Percentiles rank a stretch among this genome's conserved stretches.
Evolutionary conservation across 352 stramenopile species (phyloP).

Genomic region (Halophytophthora polymorphica): DNA sequence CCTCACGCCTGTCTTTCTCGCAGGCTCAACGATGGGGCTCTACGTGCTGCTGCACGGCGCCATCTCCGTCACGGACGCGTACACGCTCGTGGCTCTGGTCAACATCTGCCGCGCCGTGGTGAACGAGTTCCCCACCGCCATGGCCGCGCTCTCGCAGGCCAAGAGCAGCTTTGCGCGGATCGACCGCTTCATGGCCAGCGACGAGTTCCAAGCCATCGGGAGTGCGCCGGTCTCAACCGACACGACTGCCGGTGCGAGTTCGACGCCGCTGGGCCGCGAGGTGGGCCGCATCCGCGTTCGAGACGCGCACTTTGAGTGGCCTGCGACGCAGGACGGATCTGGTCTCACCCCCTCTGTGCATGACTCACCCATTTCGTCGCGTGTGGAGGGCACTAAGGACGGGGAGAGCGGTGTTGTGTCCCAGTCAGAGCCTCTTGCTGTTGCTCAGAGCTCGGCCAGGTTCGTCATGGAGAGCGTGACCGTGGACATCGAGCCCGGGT

Average conservation of each 20-base stretch:
- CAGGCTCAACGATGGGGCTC: constrained; percentile 16
- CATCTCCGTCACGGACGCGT: constrained; percentile 25
- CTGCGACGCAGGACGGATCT: neutral
- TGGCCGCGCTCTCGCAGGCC: constrained; percentile 24
- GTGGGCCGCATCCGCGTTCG: neutral
- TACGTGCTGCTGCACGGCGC: constrained; percentile 26
- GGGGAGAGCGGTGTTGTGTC: no score
- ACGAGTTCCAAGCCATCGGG: no score
- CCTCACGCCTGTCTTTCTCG: constrained; percentile 31
- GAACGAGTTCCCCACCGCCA: constrained; percentile 19
- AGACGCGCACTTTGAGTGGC: neutral
- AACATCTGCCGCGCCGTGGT: constrained; percentile 28
- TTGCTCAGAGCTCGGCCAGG: constrained; percentile 2
- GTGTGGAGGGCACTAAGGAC: no score
- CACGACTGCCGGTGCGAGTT: no score
- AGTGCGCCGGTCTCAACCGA: no score
- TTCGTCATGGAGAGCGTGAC: constrained; percentile 20
- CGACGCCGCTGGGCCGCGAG: no score
- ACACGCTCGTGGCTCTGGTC: constrained; percentile 31
- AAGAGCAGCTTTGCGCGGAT: constrained; percentile 27
- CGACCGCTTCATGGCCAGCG: constrained; percentile 24
- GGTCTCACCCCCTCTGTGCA: neutral
- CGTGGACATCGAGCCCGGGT: constrained; percentile 48
- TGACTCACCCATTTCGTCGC: no score
- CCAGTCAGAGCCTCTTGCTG: no score